Conservation (phyloP, 1,139 yeast species). For the Candida glucosophila region DNA sequence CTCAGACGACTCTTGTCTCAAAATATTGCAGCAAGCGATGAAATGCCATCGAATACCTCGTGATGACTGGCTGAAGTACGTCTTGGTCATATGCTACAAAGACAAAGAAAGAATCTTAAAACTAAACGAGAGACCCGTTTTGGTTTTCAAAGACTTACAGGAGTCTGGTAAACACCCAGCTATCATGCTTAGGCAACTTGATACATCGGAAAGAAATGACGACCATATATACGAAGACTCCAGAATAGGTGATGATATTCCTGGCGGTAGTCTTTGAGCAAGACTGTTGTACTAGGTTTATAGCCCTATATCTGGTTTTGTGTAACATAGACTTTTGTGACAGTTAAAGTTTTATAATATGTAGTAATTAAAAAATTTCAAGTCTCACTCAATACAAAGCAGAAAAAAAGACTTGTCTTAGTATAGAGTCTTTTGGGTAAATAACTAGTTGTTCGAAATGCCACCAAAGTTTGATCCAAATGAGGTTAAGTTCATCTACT, state of each 20-base stretch:
- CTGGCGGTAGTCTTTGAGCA: constrained; percentile 42
- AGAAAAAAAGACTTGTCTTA: constrained; percentile 3
- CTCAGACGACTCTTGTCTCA: constrained; percentile 86
- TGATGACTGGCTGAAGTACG: constrained; percentile 85
- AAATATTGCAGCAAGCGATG: constrained; percentile 84
- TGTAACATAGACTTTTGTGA: no score
- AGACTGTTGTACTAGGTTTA: neutral
- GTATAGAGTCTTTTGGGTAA: constrained; percentile 1
- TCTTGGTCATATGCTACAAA: constrained; percentile 82
- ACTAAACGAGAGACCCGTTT: constrained; percentile 81
- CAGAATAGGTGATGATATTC: constrained; percentile 41
- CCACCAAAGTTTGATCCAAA: constrained; percentile 98
- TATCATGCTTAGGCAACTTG: constrained; percentile 83
- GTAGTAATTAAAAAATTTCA: constrained; percentile 1
- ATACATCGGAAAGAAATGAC: constrained; percentile 28
- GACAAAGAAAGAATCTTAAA: constrained; percentile 82
- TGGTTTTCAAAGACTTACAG: constrained; percentile 78
- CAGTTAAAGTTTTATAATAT: neutral
- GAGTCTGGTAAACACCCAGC: constrained; percentile 88
- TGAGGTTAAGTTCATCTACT: constrained; percentile 97
- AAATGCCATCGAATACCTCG: constrained; percentile 72
- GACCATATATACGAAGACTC: constrained; percentile 30
- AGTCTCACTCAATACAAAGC: neutral
- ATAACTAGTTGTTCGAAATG: no score
- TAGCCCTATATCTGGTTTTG: no score